Base-by-base conservation (phyloP, 768 basidiomycete genomes). In the Tubosaeta brunneosetosa region DNA sequence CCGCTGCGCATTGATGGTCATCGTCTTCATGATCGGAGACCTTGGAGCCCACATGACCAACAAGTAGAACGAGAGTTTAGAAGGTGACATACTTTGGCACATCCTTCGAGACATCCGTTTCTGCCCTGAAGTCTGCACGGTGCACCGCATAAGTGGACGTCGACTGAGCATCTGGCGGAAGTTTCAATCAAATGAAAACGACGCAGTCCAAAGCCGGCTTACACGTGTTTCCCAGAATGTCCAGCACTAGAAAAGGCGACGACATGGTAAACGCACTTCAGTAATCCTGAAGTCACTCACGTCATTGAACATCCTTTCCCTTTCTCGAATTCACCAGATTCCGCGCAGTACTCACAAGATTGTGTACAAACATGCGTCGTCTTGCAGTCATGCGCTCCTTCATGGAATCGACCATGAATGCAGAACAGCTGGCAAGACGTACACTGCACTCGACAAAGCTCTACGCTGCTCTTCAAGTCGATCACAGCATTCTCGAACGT, bases 141-240 rank as follows among this genome's bases (percentile, higher is more conserved):
- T 41, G 74, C 67, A 13, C 82, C 84, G 50, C 83, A 85, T 34
- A 83, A 62, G 66, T 85, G 83, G 26, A 66, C 41, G 31, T 74
- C 69, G 6, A 80, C 74, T 19, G 71, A 71, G 60, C 83, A 85
- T 36, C 84, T 85, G 36, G 43, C 4, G 34, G 6, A 31, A 38
- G 9, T 33, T 8, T 25, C 33, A 34, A 45, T 38, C 5, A 1
- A 43, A 26, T 34, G 9, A 29, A 4, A 8, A 13, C 4, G 16
- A 17, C 36, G 36, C 10, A 4, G 13, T 3, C 25, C 46, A 47
- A 26, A 11, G 52, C 72, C 46, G 17, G 56, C 79, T 55, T 60
- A 84, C 83, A 82, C 67, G 53, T 84, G 82, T 11, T 68, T 68
- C 16, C 78, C 80, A 33, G 73, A 60, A 60, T 84, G 83, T 1